Evolutionary conservation across 1,284 basidiomycete species (phyloP), one percentile per base, ranked within the genome.

Genomic region (Trichosporon faecale): DNA sequence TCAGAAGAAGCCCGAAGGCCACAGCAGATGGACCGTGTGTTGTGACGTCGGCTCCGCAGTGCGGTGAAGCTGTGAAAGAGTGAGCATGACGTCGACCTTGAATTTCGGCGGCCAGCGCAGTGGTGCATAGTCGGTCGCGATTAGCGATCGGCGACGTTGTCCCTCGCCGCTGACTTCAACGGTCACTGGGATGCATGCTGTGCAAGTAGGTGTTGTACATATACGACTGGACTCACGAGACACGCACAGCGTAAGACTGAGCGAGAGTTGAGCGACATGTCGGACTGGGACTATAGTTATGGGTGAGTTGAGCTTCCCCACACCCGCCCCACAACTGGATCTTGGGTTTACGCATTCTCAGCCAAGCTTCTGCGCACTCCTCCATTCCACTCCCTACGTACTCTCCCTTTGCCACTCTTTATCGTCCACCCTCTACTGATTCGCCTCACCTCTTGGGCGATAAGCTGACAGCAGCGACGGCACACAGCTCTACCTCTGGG

Each of bases 401-500:
- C 16, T n/a, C 4, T 8, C 18, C 18, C 40, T 4, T 5, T 44
- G 40, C 40, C 18, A 44, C 35, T 37, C 35, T 37, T n/a, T n/a
- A n/a, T n/a, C n/a, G n/a, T n/a, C 33, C 33, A 33, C 33, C 33
- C 9, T 33, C 33, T 9, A 9, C 33, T 33, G 33, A 4, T 33
- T 4, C 4, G 33, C n/a, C n/a, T n/a, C n/a, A n/a, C n/a, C n/a
- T 5, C 9, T 33, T 33, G 33, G 21, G 27, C 33, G n/a, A 0
- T 16, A 44, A 3, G 18, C 67, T 67, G 29, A 69, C 66, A 21
- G 66, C 27, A 33, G 57, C 29, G 29, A 33, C 57, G 68, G 68
- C 29, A 76, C 79, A 7, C 73, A 78, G 6, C 73, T 84, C 27
- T 84, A 84, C 70, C 76, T 84, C 18, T 83, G 82, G 76, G 82